Base-by-base conservation (phyloP, 495 filamentous ascomycete genomes). In the Lophium mytilinum region DNA sequence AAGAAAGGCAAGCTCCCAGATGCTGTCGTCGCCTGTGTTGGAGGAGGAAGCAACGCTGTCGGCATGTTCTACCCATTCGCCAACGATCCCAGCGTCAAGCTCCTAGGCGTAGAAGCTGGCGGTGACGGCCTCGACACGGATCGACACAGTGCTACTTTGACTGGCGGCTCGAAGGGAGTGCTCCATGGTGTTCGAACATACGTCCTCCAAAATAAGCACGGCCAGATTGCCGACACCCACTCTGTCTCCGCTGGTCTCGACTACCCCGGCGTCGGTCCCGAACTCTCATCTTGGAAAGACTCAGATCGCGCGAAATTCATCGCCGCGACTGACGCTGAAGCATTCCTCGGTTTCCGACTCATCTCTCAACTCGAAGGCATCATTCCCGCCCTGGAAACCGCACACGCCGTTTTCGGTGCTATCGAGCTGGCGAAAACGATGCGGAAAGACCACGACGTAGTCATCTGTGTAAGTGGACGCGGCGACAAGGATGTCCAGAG, bases 401-500 rank as follows among this genome's bases (percentile, higher is more conserved):
- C 90, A 0, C 93, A 99, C 76, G 94, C 90, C 17, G 83, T 97
- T 64, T 95, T 79, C 65, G 92, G 90, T 14, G 89, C 87, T 18
- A 73, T 97, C 52, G 81, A 96, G 68, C 72, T 97, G 30, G 94
- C 93, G 37, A 96, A 91, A 82, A 85, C 83, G 57, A 90, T 97
- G 90, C 75, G 79, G 40, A 86, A 87, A 77, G 92, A 82, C 30
- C 73, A 96, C 72, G 87, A 96, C 69, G 76, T 98, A 17, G 92
- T 98, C n/a, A 88, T 98, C 37, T 96, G 92, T 73, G 68, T 98
- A 30, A 89, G 85, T 65, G 93, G 93, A 14, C 78, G 93, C 62
- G 93, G 93, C 37, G 93, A 98, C 68, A 98, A 98, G 80, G 93
- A 98, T 71, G 93, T 98, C 39, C 90, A 97, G 82, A 94, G 88